Base-by-base conservation (phyloP, 768 basidiomycete species). In the Astraeus odoratus region DNA sequence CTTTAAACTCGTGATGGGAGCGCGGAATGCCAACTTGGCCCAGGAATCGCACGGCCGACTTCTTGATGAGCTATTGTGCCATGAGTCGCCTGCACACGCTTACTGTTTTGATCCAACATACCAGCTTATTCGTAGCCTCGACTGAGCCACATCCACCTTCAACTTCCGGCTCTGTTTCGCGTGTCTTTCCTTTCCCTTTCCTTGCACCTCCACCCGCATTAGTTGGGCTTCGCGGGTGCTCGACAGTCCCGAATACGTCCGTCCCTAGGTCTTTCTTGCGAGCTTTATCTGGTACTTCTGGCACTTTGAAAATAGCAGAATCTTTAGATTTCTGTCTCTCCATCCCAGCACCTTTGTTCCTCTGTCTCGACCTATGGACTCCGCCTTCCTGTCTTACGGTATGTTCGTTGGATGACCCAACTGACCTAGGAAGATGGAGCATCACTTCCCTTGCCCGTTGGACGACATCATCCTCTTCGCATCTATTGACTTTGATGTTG, bases 81-180 rank as follows among this genome's bases (percentile, higher is more conserved):
- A n/a, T 19, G 4, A 20, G n/a, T 16, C 19, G 31, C 9, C 38
- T 12, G n/a, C 22, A 24, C 20, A 25, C 33, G 19, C n/a, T n/a
- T n/a, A n/a, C n/a, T n/a, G n/a, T n/a, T n/a, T n/a, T 18, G 9
- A n/a, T 18, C 40, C 16, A 16, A 61, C 72, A 54, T 50, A 84
- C 83, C 49, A 71, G 72, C 60, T 80, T 85, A 56, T 84, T 86
- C 5, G 70, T 66, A 52, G 68, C 74, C 64, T 85, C 82, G 33
- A 76, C 53, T 44, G 67, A 51, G 20, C 51, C 50, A 8, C 45
- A 49, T 39, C 57, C 61, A 15, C 56, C 47, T 5, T 38, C 46
- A 8, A 8, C 58, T 23, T 57, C 46, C 25, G 38, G 68, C 62
- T 50, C 70, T 8, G 55, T 47, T 8, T 50, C 57, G 10, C 55